Percentiles rank a stretch among this genome's conserved stretches.
phyloP scores from a whole-genome alignment of 1,284 basidiomycete genomes.

The Naganishia liquefaciens region DNA sequence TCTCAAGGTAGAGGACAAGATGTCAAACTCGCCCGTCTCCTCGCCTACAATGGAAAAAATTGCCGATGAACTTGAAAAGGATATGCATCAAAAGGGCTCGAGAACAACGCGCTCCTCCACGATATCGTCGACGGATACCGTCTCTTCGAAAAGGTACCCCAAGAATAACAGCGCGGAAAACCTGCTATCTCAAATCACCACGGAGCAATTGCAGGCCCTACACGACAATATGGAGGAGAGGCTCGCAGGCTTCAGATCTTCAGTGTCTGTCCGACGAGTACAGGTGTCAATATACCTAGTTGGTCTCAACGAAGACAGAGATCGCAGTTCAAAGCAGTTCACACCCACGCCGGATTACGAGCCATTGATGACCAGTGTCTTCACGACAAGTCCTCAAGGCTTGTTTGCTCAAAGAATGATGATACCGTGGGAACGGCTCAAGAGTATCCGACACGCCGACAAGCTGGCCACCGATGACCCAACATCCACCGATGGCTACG shows the following conservation, averaged over 20 bases:
- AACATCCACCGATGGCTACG: conserved; percentile 34
- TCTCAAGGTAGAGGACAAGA: conserved; percentile 17
- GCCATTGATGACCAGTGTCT: conserved; percentile 60
- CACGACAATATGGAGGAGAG: conserved; percentile 73
- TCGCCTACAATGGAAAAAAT: conserved; percentile 13
- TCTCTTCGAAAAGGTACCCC: conserved; percentile 29
- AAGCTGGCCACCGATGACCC: conserved; percentile 57
- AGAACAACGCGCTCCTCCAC: conserved; percentile 10
- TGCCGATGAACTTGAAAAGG: conserved; percentile 20
- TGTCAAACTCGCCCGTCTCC: conserved; percentile 19
- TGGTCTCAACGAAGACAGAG: conserved; percentile 6
- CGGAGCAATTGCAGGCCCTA: conserved; percentile 58
- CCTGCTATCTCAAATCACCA: conserved; percentile 44
- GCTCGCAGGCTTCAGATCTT: conserved; percentile 67
- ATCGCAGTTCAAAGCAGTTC: conserved; percentile 11
- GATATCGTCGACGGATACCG: conserved; percentile 33
- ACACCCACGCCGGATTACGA: conserved; percentile 39
- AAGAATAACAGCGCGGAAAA: conserved; percentile 29
- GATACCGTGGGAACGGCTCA: conserved; percentile 69
- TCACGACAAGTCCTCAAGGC: conserved; percentile 67
- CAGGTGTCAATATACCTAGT: conserved; percentile 42
- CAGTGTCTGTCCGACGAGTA: conserved; percentile 43
- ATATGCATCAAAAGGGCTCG: conserved; percentile 4
- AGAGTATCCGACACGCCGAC: conserved; percentile 59
- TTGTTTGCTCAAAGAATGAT: conserved; percentile 66